These are phyloP conservation scores for Lumnitzera racemosa DNA, from an alignment of 345 rosid species.

Conservation along the genomic window DNA sequence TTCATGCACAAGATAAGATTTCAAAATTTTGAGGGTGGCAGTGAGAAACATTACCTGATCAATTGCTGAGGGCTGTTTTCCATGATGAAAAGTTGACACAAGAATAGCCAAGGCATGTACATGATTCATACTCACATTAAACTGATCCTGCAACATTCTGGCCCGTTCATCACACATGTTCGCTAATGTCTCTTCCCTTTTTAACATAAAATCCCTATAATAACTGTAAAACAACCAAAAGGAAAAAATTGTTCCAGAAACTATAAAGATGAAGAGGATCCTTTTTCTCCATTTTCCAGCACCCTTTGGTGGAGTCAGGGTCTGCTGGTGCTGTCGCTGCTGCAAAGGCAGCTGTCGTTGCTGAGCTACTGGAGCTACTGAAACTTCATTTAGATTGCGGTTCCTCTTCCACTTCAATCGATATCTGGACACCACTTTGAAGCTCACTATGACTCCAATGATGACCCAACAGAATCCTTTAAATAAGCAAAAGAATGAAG, in stretches of 20 bases:
- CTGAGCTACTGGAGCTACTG: constrained; percentile 28
- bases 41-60: constrained; percentile 64
- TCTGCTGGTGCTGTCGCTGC: constrained; percentile 50
- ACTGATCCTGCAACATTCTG: constrained; percentile 96
- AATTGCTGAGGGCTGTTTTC: constrained; percentile 79
- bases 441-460: constrained; percentile 28
- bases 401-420: constrained; percentile 22
- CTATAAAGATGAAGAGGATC: constrained; percentile 38
- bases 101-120: constrained; percentile 96
- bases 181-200: constrained; percentile 60
- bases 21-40: not conserved
- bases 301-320: constrained; percentile 35
- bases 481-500: constrained; percentile 19
- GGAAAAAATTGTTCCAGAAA: constrained; percentile 44
- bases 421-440: constrained; percentile 19
- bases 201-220: constrained; percentile 17
- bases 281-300: constrained; percentile 75
- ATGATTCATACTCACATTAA: constrained; percentile 95
- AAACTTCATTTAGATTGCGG: constrained; percentile 18
- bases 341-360: constrained; percentile 24
- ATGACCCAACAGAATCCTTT: constrained; percentile 49
- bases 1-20: not conserved
- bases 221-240: constrained; percentile 56
- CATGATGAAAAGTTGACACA: constrained; percentile 96
- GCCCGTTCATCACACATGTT: constrained; percentile 98